Base-by-base conservation (phyloP, 2,329 filamentous ascomycete species). In the Aspergillus unguis region DNA sequence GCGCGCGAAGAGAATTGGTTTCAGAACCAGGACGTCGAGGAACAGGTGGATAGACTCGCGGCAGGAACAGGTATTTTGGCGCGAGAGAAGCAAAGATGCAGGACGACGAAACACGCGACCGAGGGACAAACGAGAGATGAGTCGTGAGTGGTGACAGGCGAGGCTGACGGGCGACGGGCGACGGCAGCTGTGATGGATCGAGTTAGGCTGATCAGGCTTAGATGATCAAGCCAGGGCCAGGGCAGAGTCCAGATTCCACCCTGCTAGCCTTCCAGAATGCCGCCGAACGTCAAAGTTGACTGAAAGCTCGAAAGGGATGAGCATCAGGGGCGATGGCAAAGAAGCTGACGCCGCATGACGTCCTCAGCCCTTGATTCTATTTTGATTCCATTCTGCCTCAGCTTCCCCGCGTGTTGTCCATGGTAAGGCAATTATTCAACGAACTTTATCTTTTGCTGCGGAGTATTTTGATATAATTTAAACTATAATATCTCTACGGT, bases 81-180 rank as follows among this genome's bases (percentile, higher is more conserved):
- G 43, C 48, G n/a, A 38, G 36, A 45, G 38, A 31, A 47, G 33
- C 41, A 11, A 25, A 28, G 44, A 38, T 41, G 36, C 17, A 28
- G 26, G n/a, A 33, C 36, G 48, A 43, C 32, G 33, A 45, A 49
- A 60, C 58, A 61, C 60, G 57, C 58, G 55, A 59, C 54, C 56
- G 55, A 40, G 45, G 44, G 38, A 41, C 43, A 46, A 54, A 50
- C 32, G 35, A 55, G 54, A 23, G 32, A 51, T 6, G n/a, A 38
- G 17, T n/a, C 36, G 36, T 38, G 36, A 25, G 36, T 38, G n/a
- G 36, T 38, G n/a, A 38, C 36, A 48, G 44, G 17, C 17, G 17
- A 17, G 17, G 33, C 36, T 41, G 35, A 33, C 31, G 27, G 33
- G 25, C 17, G 44, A 47, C 38, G 40, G 48, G 33, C 37, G 35